Evolutionary conservation across 1,139 yeast genomes (phyloP), one percentile per base, ranked within the genome.

Genomic region (Candida albicans): DNA sequence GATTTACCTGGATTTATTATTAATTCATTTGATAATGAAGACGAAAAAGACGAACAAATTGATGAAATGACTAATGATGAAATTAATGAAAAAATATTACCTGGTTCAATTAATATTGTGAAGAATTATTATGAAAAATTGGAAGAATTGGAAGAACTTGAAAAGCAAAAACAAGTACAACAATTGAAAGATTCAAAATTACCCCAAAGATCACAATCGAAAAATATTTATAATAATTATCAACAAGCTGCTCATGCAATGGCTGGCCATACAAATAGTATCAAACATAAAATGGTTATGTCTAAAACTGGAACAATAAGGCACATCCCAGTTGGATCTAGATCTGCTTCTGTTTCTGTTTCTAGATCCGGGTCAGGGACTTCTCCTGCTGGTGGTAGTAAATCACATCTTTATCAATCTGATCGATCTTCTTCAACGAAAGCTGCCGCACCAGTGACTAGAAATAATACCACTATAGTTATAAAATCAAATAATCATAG

Each of bases 41-140:
- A 29, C 3, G 13, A 29, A 11, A 26, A 37, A 10, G 45, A 27
- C 6, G n/a, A 14, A 10, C 40, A 45, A 26, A 13, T 37, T 15
- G 48, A 37, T 9, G 38, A 44, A n/a, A 30, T 52, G 28, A 36
- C 49, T 1, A 51, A 55, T 41, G 59, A 59, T 22, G 59, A 55
- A 22, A 63, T 69, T 24, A 61, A 63, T 43, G 55, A 63, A 15
- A 50, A 47, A 35, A 52, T 68, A 24, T 50, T 55, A 40, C 59
- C 63, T 1, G 57, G 56, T 7, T 64, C 71, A 1, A 51, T 61
- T 12, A 60, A 62, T 49, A 54, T 67, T 7, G 50, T 56, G 8
- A 56, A 55, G 15, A 35, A 41, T 22, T 49, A 41, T 33, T 39
- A 51, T 35, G 50, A 44, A 7, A 51, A 44, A 35, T 35, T 35